Evolutionary conservation across 371 early-diverging fungal genomes (phyloP).

Genomic region (Mortierella sp.): DNA sequence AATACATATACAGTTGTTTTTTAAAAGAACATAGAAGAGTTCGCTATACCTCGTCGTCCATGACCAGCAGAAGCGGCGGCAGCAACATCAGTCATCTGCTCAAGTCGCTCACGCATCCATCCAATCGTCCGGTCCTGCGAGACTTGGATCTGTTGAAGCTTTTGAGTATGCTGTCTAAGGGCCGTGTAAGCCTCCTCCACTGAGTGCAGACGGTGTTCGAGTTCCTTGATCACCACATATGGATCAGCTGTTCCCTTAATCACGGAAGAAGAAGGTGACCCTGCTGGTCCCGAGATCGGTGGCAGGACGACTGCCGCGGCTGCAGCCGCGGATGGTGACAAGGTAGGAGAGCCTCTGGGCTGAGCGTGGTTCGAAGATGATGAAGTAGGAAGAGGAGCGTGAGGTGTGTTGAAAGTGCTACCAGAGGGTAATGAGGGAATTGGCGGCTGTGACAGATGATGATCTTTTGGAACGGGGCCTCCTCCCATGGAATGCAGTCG

Average conservation of each 20-base stretch:
- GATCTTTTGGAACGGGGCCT: constrained; percentile 21
- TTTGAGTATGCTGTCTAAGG: constrained; percentile 33
- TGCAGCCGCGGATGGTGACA: constrained; percentile 3
- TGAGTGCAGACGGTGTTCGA: constrained; percentile 31
- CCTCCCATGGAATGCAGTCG: constrained; percentile 40
- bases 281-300: background rate
- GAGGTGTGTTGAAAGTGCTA: constrained; percentile 27
- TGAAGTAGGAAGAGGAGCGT: constrained; percentile 9
- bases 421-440: constrained; percentile 41
- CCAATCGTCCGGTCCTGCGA: constrained; percentile 40
- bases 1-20: background rate
- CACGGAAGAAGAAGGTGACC: background rate
- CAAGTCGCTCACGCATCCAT: constrained; percentile 55
- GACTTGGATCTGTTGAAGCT: constrained; percentile 36
- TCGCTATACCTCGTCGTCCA: constrained; percentile 23
- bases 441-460: constrained; percentile 22
- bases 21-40: background rate
- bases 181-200: constrained; percentile 44
- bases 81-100: constrained; percentile 27
- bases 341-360: background rate
- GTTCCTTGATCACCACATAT: constrained; percentile 14
- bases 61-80: background rate
- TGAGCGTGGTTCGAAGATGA: background rate
- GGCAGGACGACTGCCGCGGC: constrained; percentile 7
- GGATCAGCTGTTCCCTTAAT: background rate